phyloP scores from a whole-genome alignment of 228 moss, liverwort and hornwort species.

The Sphagnum fallax region DNA sequence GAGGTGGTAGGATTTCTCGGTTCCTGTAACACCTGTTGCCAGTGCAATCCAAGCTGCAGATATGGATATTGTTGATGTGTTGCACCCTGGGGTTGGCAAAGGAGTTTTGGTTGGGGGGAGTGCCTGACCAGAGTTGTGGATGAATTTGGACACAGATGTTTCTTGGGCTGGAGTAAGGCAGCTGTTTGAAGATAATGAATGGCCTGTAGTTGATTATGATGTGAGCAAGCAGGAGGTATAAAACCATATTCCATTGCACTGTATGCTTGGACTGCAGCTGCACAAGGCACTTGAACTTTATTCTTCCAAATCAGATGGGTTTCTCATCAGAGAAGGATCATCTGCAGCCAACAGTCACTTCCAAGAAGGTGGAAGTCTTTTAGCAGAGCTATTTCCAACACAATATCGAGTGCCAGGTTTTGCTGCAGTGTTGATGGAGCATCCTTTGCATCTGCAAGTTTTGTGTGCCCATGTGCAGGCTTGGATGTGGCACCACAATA shows the following conservation, averaged over 20 bases:
- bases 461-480: conserved; percentile 95
- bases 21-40: conserved; percentile 22
- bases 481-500: conserved; percentile 92
- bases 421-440: conserved; percentile 76
- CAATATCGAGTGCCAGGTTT: conserved; percentile 74
- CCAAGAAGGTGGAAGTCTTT: conserved; percentile 18
- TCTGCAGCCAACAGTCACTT: conserved; percentile 5
- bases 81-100: conserved; percentile 20
- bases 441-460: conserved; percentile 91
- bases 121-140: conserved; percentile 76
- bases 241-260: conserved; percentile 82
- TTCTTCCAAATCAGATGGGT: conserved; percentile 27
- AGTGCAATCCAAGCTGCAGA: conserved; percentile 39
- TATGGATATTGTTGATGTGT: conserved; percentile 50
- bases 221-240: conserved; percentile 87
- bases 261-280: conserved; percentile 69
- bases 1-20: conserved; percentile 54
- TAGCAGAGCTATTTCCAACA: conserved; percentile 54
- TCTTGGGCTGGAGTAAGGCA: conserved; percentile 39
- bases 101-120: conserved; percentile 34
- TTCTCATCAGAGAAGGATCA: conserved; percentile 15
- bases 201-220: conserved; percentile 74
- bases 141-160: conserved; percentile 53
- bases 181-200: conserved; percentile 40
- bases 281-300: conserved; percentile 56